Conservation (phyloP, 768 basidiomycete genomes). For the Agrocybe pediades region DNA sequence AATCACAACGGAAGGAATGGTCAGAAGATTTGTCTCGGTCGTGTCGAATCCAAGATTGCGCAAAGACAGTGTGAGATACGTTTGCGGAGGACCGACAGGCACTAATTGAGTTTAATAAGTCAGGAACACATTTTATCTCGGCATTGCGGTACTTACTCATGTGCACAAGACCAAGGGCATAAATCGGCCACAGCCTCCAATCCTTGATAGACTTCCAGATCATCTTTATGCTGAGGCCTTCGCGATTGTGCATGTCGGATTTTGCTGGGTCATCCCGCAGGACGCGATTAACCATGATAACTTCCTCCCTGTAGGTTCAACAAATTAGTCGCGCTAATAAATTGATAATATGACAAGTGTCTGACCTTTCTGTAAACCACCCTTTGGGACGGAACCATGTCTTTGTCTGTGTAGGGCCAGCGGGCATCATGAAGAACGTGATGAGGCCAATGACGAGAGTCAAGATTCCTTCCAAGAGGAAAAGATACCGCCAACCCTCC, state of each 20-base stretch:
- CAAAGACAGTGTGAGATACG: constrained; percentile 65
- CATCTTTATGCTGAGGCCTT: constrained; percentile 52
- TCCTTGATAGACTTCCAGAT: constrained; percentile 56
- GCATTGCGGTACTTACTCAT: constrained; percentile 40
- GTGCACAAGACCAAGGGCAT: constrained; percentile 54
- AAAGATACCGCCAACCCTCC: constrained; percentile 62
- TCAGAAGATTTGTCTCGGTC: constrained; percentile 61
- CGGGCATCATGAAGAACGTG: constrained; percentile 60
- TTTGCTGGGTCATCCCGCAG: constrained; percentile 69
- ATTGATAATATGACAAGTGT: background rate
- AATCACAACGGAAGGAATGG: constrained; percentile 57
- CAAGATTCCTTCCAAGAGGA: constrained; percentile 53
- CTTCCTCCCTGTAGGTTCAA: constrained; percentile 48
- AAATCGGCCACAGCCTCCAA: constrained; percentile 69
- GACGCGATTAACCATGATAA: constrained; percentile 65
- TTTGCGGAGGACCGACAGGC: constrained; percentile 59
- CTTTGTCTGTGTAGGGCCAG: constrained; percentile 66
- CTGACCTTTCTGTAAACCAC: constrained; percentile 64
- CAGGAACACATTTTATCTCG: too few relatives aligned
- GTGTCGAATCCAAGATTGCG: constrained; percentile 66
- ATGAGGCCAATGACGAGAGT: constrained; percentile 52
- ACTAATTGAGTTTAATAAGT: constrained; percentile 32
- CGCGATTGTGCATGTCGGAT: constrained; percentile 72
- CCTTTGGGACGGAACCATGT: constrained; percentile 60
- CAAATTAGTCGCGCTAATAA: background rate